Conservation (phyloP, 2,329 filamentous ascomycete genomes). For the Pseudocercospora crystallina region DNA sequence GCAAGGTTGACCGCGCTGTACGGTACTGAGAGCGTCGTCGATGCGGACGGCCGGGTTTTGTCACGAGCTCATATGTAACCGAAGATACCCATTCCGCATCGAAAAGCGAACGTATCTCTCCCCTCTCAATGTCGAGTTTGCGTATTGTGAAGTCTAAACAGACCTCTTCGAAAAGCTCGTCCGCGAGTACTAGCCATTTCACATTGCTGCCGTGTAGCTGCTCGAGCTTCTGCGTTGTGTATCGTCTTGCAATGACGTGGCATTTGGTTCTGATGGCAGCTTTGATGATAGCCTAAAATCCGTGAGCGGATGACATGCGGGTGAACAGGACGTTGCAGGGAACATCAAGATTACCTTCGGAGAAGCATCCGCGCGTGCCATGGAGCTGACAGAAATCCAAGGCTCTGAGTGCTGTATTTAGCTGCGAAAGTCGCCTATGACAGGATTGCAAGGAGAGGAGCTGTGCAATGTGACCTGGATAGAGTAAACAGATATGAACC, state of each 20-base stretch:
- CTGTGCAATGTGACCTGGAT: too few species aligned
- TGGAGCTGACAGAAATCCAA: too few species aligned
- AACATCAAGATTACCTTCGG: too few species aligned
- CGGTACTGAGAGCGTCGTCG: constrained; percentile 4
- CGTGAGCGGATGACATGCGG: neutral
- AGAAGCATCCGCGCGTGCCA: too few species aligned
- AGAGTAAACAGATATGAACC: too few species aligned
- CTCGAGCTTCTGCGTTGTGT: constrained; percentile 6
- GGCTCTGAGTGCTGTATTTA: too few species aligned
- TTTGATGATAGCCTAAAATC: constrained; percentile 14
- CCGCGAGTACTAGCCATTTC: constrained; percentile 18
- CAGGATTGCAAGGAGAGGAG: too few species aligned
- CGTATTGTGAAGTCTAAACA: constrained; percentile 13
- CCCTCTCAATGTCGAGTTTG: constrained; percentile 8
- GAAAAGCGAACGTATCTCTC: constrained; percentile 11
- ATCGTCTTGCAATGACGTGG: constrained; percentile 12
- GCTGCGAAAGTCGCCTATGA: too few species aligned
- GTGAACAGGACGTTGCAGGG: neutral
- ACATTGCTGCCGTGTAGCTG: constrained; percentile 16
- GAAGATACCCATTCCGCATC: constrained; percentile 18
- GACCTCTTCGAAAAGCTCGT: constrained; percentile 16
- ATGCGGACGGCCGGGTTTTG: constrained; percentile 8
- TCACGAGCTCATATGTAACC: constrained; percentile 15
- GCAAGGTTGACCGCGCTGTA: neutral
- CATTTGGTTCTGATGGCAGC: constrained; percentile 17